These are phyloP conservation scores for Skeletonema potamos DNA, from an alignment of 108 stramenopile species.

Conservation along the genomic window DNA sequence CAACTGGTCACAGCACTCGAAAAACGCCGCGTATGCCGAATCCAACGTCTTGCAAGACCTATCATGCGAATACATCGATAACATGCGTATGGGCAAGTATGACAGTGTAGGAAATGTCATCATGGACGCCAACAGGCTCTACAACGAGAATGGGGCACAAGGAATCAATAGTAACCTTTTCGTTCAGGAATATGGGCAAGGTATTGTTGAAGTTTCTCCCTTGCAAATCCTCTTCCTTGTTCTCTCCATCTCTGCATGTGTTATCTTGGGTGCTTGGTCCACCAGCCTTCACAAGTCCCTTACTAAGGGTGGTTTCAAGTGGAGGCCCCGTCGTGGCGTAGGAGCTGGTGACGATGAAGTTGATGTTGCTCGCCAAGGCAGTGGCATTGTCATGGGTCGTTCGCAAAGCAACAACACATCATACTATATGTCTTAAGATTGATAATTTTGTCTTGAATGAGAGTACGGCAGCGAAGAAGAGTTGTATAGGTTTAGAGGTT, in stretches of 20 bases:
- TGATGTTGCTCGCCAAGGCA: neutral
- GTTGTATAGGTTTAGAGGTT: too few species aligned
- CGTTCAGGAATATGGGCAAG: constrained; percentile 21
- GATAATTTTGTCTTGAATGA: too few species aligned
- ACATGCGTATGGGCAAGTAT: constrained; percentile 67
- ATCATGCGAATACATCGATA: constrained; percentile 73
- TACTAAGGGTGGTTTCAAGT: constrained; percentile 14
- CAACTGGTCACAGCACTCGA: constrained; percentile 29
- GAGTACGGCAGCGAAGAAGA: too few species aligned
- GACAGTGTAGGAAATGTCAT: constrained; percentile 72
- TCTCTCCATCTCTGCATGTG: constrained; percentile 14
- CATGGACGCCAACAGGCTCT: constrained; percentile 27
- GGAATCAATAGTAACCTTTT: constrained; percentile 12
- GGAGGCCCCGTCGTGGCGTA: constrained; percentile 34
- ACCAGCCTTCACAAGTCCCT: constrained; percentile 12
- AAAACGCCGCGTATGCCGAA: constrained; percentile 16
- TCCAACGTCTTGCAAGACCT: constrained; percentile 32
- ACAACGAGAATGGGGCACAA: neutral
- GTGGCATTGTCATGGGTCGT: constrained; percentile 12
- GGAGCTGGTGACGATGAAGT: neutral
- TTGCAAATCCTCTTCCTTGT: constrained; percentile 29
- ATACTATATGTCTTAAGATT: constrained; percentile 29
- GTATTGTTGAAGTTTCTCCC: constrained; percentile 21
- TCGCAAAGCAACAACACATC: constrained; percentile 19
- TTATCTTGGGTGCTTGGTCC: constrained; percentile 21